Evolutionary conservation across 2,329 filamentous ascomycete species (phyloP).

Genomic region (Didymella glomerata): DNA sequence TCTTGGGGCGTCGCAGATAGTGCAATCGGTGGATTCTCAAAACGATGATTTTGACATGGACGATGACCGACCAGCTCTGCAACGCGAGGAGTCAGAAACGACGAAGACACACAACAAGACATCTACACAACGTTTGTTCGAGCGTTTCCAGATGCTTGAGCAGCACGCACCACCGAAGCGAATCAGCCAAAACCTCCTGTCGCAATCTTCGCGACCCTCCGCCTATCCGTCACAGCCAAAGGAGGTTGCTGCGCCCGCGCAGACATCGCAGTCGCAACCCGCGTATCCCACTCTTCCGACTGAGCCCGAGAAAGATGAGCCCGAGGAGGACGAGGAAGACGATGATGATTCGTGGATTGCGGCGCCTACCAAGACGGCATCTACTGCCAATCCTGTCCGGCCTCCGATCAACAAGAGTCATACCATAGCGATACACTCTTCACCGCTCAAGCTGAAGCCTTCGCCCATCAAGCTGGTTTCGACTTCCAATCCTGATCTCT

Average conservation of each 20-base stretch:
- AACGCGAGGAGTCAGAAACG: conserved; percentile 59
- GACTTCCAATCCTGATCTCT: conserved; percentile 55
- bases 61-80: conserved; percentile 52
- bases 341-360: conserved; percentile 68
- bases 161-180: conserved; percentile 52
- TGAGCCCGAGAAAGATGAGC: conserved; percentile 14
- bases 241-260: conserved; percentile 41
- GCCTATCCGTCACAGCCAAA: conserved; percentile 30
- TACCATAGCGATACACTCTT: conserved; percentile 60
- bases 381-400: conserved; percentile 45
- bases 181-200: conserved; percentile 50
- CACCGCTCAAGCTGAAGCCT: conserved; percentile 54
- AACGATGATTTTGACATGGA: conserved; percentile 64
- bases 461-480: conserved; percentile 53
- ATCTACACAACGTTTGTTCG: conserved; percentile 91
- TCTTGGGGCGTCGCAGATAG: conserved; percentile 60
- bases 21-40: conserved; percentile 43
- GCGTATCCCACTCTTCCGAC: conserved; percentile 54
- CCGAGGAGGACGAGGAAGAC: conserved; percentile 34
- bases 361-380: conserved; percentile 58
- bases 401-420: conserved; percentile 68
- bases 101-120: conserved; percentile 78
- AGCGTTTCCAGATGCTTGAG: conserved; percentile 84
- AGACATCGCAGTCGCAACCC: conserved; percentile 43
- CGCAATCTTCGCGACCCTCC: conserved; percentile 22